Base-by-base conservation (phyloP, 2,329 filamentous ascomycete species). In the Macrophomina pseudophaseolina region DNA sequence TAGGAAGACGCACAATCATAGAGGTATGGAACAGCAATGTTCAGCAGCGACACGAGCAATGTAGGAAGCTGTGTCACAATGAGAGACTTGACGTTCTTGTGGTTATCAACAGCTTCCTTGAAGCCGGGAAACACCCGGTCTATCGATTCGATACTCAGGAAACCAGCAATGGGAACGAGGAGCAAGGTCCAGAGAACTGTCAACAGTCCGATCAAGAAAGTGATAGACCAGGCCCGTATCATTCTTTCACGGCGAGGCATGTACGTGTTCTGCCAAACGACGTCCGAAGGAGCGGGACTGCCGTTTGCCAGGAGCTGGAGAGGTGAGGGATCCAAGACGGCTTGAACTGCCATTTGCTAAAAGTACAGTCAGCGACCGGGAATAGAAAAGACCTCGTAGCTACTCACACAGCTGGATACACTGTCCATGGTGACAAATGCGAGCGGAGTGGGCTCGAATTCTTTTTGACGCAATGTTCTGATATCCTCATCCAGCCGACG, bases 391-490 rank as follows among this genome's bases (percentile, higher is more conserved):
- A 5, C 3, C 9, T n/a, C n/a, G 56, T 6, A 6, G 9, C 51
- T 53, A 54, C 62, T 46, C 46, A 65, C 62, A 70, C 87, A 88
- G 23, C 94, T 90, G 14, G 94, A 92, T 59, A 97, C 95, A 3
- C 93, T 95, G 80, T 97, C 92, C 93, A 99, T 96, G 0, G 95
- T 98, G 46, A 99, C 92, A 77, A 99, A 97, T 0, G 96, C 96
- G 68, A 96, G 86, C 58, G 94, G 90, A 0, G 90, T 94, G 0
- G 95, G 85, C 5, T 85, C 81, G 72, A 93, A 98, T 3, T 91
- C 86, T 76, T 92, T 91, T 73, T 88, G 87, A 33, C 95, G 88
- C 11, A 93, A 87, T 7, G 80, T 79, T 7, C 80, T 78, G 60
- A 99, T 92, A 70, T 89, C 85, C 58, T 92, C 90, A 71, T 99